Conservation (phyloP, 2,329 filamentous ascomycete genomes). For the Curvularia sp. region DNA sequence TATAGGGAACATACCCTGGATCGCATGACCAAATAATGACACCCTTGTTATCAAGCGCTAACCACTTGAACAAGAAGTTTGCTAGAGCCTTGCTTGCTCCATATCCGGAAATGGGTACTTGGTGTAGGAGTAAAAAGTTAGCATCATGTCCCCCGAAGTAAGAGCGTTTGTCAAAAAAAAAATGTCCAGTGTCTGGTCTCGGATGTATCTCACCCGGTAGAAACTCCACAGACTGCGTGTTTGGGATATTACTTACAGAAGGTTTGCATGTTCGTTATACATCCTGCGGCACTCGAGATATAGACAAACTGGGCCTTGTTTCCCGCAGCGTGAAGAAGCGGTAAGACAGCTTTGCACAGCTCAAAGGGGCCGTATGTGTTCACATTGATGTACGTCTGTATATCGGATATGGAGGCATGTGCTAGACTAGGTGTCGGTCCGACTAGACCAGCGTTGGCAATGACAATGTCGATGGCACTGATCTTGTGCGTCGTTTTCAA, state of each 20-base stretch:
- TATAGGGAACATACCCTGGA: slow-evolving; percentile 25
- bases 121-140: not conserved
- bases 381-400: slow-evolving; percentile 22
- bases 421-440: not conserved
- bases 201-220: not conserved
- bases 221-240: not conserved
- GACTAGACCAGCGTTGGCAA: slow-evolving; percentile 1
- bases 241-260: not conserved
- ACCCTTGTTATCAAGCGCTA: slow-evolving; percentile 25
- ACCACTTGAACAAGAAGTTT: slow-evolving; percentile 29
- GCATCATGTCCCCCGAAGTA: not conserved
- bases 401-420: slow-evolving; percentile 4
- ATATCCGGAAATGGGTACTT: slow-evolving; percentile 17
- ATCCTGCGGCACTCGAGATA: slow-evolving; percentile 23
- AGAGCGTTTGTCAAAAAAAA: too few species aligned
- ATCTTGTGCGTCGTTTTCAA: slow-evolving; percentile 1
- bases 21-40: slow-evolving; percentile 22
- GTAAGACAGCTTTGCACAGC: slow-evolving; percentile 22
- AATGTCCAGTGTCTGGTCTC: not conserved
- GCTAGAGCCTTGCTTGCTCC: slow-evolving; percentile 29
- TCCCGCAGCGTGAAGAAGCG: slow-evolving; percentile 16
- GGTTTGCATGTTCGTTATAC: slow-evolving; percentile 20
- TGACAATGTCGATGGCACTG: not conserved
- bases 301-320: slow-evolving; percentile 23
- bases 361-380: slow-evolving; percentile 30